Conservation (phyloP, 257 asterid species). For the Ballota nigra region DNA sequence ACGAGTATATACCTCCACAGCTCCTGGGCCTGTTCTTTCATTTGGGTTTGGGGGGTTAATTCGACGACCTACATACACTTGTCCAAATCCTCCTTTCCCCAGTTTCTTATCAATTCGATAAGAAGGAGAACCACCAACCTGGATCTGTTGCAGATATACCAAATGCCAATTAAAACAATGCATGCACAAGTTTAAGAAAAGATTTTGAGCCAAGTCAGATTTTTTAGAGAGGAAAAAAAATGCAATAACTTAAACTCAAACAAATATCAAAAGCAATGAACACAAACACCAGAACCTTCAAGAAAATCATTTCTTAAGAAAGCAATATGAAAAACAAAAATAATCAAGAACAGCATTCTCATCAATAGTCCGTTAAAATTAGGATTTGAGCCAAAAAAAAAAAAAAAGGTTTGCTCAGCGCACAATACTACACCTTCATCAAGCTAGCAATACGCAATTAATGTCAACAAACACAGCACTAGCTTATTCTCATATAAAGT, state of each 20-base stretch:
- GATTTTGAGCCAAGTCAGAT: background rate
- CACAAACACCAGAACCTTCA: background rate
- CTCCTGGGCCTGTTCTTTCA: slow-evolving; percentile 86
- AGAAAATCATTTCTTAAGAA: slow-evolving; percentile 12
- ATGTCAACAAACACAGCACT: background rate
- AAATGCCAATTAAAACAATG: slow-evolving; percentile 4
- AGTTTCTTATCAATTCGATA: slow-evolving; percentile 68
- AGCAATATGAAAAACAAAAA: background rate
- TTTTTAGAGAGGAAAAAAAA: background rate
- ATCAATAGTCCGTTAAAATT: background rate
- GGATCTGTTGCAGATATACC: slow-evolving; percentile 56
- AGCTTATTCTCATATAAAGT: background rate
- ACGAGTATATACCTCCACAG: slow-evolving; percentile 57
- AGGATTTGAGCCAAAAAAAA: background rate
- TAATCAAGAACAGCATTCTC: background rate
- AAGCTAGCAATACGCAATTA: background rate
- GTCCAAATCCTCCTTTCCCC: slow-evolving; percentile 98
- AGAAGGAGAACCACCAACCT: slow-evolving; percentile 83
- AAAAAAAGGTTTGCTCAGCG: background rate
- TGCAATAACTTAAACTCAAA: slow-evolving; percentile 10
- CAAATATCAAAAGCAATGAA: background rate
- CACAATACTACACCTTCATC: background rate
- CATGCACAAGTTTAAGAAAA: slow-evolving; percentile 1
- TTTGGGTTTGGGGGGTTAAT: slow-evolving; percentile 54
- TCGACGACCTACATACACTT: slow-evolving; percentile 86